Base-by-base conservation (phyloP, 257 asterid species). In the Forsythia suspensa region DNA sequence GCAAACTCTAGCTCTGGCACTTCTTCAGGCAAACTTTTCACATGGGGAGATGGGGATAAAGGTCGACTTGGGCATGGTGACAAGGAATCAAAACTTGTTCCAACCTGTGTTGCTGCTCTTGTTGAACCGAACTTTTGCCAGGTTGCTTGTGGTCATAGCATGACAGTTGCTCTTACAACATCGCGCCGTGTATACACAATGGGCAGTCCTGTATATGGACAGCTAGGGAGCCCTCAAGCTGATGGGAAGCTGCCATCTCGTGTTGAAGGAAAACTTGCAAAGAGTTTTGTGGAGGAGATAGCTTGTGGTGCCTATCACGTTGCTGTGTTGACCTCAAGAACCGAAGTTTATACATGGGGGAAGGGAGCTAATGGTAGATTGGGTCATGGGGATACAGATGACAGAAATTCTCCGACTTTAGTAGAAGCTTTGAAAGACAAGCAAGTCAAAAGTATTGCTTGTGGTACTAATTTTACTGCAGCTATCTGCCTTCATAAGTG, bases 31-130 rank as follows among this genome's bases (percentile, higher is more conserved):
- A 94, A 92, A 85, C 92, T 94, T 42, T 94, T 94, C 84, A 94
- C 98, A 40, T 94, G 98, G 98, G 98, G 98, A 82, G 98, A 94
- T 40, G 98, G 97, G 69, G 98, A 94, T 81, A 94, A 94, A 89
- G 91, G 91, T 83, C 86, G 92, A 78, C 97, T 94, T 71, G 98
- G 98, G 71, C 98, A 92, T 79, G 97, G 97, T 52, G 95, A 92
- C 84, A 94, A 91, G 91, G 98, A 92, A 82, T 85, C 97, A 55
- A 91, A 86, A 81, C 94, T 94, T 77, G 97, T 94, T 79, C 98
- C 98, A 48, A 94, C 98, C 78, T 92, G 97, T 83, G 98, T 94
- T 87, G 97, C 97, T 86, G 93, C 98, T 81, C 98, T 94, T 74
- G 98, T 92, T 38, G 98, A 94, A 74, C 96, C 97, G 36, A 94